phyloP scores from a whole-genome alignment of 1,284 basidiomycete genomes.

The Ceratobasidium sp. region DNA sequence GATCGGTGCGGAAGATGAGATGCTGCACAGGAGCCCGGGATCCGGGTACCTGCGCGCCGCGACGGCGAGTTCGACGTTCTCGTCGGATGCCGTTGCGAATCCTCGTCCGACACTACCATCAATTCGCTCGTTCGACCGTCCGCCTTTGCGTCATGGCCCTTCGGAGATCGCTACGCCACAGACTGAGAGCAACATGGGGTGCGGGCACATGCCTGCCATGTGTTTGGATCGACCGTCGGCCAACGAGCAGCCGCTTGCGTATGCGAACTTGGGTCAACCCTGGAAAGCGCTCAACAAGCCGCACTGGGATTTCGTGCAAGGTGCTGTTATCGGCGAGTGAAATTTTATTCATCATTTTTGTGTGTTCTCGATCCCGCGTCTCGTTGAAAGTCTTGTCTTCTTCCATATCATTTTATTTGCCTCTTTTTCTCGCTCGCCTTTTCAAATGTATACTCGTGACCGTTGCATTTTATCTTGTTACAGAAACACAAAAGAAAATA shows the following conservation, averaged over 20 bases:
- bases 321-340: slow-evolving; percentile 6
- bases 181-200: slow-evolving; percentile 28
- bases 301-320: slow-evolving; percentile 31
- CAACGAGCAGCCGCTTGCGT: slow-evolving; percentile 21
- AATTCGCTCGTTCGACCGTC: slow-evolving; percentile 13
- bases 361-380: too few relatives aligned
- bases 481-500: background rate
- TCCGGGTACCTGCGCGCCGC: slow-evolving; percentile 8
- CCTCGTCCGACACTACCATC: slow-evolving; percentile 1
- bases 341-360: background rate
- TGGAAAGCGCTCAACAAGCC: slow-evolving; percentile 9
- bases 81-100: slow-evolving; percentile 13
- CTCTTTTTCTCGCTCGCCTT: background rate
- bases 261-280: slow-evolving; percentile 13
- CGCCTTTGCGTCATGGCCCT: slow-evolving; percentile 4
- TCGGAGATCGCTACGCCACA: slow-evolving; percentile 19
- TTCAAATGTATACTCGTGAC: background rate
- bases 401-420: background rate
- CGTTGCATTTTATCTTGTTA: background rate
- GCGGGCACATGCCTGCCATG: background rate
- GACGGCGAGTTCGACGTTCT: background rate
- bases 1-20: background rate
- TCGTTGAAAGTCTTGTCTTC: background rate
- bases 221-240: background rate
- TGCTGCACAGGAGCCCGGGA: slow-evolving; percentile 19